Percentiles rank a stretch among this genome's conserved stretches.
Evolutionary conservation across 2,329 filamentous ascomycete genomes (phyloP).

Genomic region (Fusarium protoensiforme): DNA sequence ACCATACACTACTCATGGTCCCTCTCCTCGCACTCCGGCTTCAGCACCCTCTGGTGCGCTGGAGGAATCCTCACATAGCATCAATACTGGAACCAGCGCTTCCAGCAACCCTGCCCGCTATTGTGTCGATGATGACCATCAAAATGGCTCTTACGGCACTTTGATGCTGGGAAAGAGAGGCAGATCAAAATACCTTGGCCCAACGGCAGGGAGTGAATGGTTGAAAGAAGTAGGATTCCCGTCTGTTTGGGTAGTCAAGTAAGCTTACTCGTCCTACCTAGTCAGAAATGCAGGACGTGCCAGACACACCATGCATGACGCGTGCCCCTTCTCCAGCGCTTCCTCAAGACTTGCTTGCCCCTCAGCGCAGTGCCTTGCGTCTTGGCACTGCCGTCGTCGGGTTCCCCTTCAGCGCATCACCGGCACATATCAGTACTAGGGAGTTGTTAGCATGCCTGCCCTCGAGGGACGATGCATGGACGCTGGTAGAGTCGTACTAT

Average conservation of each 20-base stretch:
- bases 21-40: background rate
- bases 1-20: background rate
- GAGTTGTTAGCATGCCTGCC: background rate
- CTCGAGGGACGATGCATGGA: background rate
- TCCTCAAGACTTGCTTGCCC: background rate
- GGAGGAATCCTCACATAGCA: background rate
- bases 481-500: background rate
- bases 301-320: background rate
- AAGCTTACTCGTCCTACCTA: background rate
- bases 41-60: background rate
- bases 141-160: conserved; percentile 1
- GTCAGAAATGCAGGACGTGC: conserved; percentile 7
- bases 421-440: background rate
- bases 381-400: background rate
- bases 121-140: background rate
- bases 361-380: background rate
- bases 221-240: background rate
- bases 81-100: background rate
- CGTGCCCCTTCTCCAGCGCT: background rate
- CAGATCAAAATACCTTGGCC: background rate
- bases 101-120: background rate
- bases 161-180: conserved; percentile 3
- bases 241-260: background rate
- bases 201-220: conserved; percentile 7
- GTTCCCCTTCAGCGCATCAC: background rate